These are phyloP conservation scores for Fraxinus ornus DNA, from an alignment of 305 asterid genomes.

Conservation along the genomic window DNA sequence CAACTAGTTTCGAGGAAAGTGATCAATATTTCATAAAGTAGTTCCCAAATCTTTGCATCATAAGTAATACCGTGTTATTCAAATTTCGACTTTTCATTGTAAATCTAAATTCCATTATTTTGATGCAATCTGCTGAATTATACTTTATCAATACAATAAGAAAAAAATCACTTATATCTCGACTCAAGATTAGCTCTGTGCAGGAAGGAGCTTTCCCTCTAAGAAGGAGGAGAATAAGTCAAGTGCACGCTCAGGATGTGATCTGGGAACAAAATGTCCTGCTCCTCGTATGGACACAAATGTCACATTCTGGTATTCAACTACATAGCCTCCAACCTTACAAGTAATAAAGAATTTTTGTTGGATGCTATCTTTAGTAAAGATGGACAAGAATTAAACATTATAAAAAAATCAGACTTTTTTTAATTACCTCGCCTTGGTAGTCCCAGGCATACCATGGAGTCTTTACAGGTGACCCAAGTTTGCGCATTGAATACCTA, in stretches of 20 bases:
- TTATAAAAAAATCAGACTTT: neutral
- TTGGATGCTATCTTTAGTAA: neutral
- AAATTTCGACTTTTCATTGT: neutral
- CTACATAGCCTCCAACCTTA: constrained; percentile 70
- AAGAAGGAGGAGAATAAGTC: constrained; percentile 46
- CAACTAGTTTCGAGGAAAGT: neutral
- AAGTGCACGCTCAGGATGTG: constrained; percentile 59
- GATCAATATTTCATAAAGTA: neutral
- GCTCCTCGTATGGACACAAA: constrained; percentile 60
- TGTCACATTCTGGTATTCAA: constrained; percentile 52
- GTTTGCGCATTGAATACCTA: constrained; percentile 46
- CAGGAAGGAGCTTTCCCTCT: constrained; percentile 46
- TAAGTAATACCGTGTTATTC: neutral
- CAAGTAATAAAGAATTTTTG: neutral
- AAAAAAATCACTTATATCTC: neutral
- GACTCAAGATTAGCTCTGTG: neutral
- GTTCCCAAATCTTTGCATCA: constrained; percentile 4
- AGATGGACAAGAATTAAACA: neutral
- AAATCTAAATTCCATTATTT: neutral
- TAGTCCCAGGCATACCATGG: constrained; percentile 69
- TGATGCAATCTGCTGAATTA: neutral
- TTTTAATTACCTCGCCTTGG: constrained; percentile 39
- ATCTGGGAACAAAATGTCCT: constrained; percentile 70
- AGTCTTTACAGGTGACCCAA: constrained; percentile 41
- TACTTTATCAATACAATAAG: neutral